Base-by-base conservation (phyloP, 805 yeast genomes). In the Saccharomycopsis sp. region DNA sequence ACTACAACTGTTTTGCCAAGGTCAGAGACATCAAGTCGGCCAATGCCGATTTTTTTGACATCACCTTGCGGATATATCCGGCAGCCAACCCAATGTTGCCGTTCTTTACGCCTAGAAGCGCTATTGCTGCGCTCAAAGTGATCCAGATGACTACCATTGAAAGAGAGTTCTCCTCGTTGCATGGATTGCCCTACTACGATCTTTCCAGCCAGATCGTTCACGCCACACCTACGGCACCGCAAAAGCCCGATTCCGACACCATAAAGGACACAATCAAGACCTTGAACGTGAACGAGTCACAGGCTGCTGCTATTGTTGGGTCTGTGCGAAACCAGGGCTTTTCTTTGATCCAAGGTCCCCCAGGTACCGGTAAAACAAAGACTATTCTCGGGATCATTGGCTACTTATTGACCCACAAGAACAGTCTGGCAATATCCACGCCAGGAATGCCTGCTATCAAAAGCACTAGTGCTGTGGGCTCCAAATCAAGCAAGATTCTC, bases 351-450 rank as follows among this genome's bases (percentile, higher is more conserved):
- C 99, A 94, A 73, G 99, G 97, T 59, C 99, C 99, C 0, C 99
- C 99, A 0, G 99, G 99, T 71, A 93, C 98, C 0, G 99, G 99
- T 75, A 94, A 94, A 70, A 96, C 99, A 0, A 96, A 93, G 69
- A 94, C 99, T 0, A 94, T 96, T 72, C 70, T 94, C 52, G 97
- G 97, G 23, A 85, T 93, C 54, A 81, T 93, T 35, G 97, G 97
- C 0, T 83, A 90, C 57, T 82, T 84, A 60, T 70, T 88, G 50
- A 79, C 89, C 1, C 15, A 51, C 9, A 15, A n/a, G 23, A 51
- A 54, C 3, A 24, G 12, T 22, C 68, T 38, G 19, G 62, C 15
- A 55, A 62, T 3, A 54, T 7, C 7, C 7, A 17, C 49, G 22
- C 49, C 49, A 7, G 22, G 22, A 3, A 17, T 3, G 7, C 22